Evolutionary conservation across 83 land plant genomes (phyloP).

Genomic region (Larix sibirica): DNA sequence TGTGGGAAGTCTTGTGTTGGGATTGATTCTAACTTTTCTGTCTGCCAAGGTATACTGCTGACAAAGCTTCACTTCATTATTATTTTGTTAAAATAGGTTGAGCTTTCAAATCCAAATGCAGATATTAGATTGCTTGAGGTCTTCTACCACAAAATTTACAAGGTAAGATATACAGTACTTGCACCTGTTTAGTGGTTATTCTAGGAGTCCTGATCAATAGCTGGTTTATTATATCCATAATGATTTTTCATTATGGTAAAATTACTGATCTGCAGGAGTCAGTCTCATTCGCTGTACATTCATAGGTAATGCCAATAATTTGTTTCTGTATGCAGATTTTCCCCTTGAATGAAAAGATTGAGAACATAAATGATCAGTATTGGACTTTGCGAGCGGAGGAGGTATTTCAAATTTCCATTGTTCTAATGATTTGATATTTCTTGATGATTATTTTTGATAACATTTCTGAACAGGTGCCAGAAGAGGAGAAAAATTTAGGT

Average conservation of each 20-base stretch:
- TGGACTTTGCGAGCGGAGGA: constrained; percentile 98
- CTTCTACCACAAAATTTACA: constrained; percentile 94
- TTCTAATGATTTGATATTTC: constrained; percentile 6
- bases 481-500: constrained; percentile 43
- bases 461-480: constrained; percentile 42
- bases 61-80: no score
- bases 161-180: constrained; percentile 41
- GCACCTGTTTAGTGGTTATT: no score
- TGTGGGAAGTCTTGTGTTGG: no score
- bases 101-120: constrained; percentile 88
- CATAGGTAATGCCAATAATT: no score
- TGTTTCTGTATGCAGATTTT: constrained; percentile 62
- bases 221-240: no score
- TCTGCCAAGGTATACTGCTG: no score
- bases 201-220: no score
- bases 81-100: constrained; percentile 60
- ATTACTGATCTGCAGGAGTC: neutral
- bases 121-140: constrained; percentile 95
- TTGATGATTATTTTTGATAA: neutral
- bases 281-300: neutral
- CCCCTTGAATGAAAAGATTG: constrained; percentile 76
- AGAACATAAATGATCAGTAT: constrained; percentile 85
- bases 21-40: no score
- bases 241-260: neutral
- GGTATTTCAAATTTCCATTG: constrained; percentile 29